Evolutionary conservation across 257 asterid species (phyloP), one percentile per base, ranked within the genome.

Genomic region (Cinchona pubescens): DNA sequence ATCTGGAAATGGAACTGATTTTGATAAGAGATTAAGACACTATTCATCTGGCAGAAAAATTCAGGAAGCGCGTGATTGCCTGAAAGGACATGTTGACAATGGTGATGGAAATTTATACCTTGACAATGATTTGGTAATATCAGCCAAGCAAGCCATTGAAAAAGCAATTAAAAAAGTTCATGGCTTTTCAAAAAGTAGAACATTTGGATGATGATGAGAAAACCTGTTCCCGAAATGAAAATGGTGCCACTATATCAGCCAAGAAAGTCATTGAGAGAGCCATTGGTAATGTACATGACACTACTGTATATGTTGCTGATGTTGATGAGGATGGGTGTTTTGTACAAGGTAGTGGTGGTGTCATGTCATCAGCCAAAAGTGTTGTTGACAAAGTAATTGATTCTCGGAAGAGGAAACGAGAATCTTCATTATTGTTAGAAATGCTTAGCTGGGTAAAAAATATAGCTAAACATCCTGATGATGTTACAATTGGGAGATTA

Each of bases 351-450:
- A 67, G 60, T 55, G 23, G 16, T 56, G 73, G 75, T 67, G 38
- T 34, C 38, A 68, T 7, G 71, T 64, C 55, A 27, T 76, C 81
- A 12, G 32, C 83, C 19, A 80, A 65, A 68, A 76, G 21, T 69
- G 83, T 72, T 29, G 70, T 67, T 51, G 82, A 73, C 59, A 67
- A 80, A 34, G 76, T 19, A 53, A 27, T 51, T 69, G 68, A 64
- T 79, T 81, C 86, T 72, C 83, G 81, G 77, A 92, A 90, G 90
- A 86, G 92, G 85, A 92, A 89, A 80, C 81, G 84, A 51, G 82
- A 85, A 78, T 66, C 79, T 37, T 79, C 69, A 43, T 67, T 83
- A 37, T 87, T 82, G 74, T 42, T 80, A 34, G 82, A 67, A 81
- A 86, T 89, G 90, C 83, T 93, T 45, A 71, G 77, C 58, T 93